Evolutionary conservation across 2,329 filamentous ascomycete species (phyloP).

Genomic region (Ophiosphaerella herpotricha): DNA sequence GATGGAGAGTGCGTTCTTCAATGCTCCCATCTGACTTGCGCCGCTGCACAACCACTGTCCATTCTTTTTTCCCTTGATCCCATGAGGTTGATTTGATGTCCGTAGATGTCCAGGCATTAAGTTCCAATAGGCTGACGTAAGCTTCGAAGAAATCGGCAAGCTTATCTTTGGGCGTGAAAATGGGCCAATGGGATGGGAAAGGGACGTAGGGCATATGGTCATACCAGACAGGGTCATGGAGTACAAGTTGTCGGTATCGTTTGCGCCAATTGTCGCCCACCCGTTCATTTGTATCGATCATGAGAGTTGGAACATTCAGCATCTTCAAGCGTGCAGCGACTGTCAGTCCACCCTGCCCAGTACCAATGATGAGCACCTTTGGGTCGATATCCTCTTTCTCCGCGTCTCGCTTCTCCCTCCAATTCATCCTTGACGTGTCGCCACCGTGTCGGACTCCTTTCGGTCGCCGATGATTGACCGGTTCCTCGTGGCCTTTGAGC

Average conservation of each 20-base stretch:
- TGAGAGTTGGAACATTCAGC: slow-evolving; percentile 48
- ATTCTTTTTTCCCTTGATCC: slow-evolving; percentile 43
- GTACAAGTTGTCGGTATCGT: slow-evolving; percentile 52
- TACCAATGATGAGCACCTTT: slow-evolving; percentile 41
- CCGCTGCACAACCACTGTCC: slow-evolving; percentile 44
- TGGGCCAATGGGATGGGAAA: slow-evolving; percentile 39
- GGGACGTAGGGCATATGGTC: slow-evolving; percentile 46
- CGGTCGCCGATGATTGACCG: slow-evolving; percentile 24
- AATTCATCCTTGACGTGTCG: slow-evolving; percentile 35
- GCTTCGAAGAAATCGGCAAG: slow-evolving; percentile 46
- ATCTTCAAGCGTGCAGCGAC: slow-evolving; percentile 51
- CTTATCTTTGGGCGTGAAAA: slow-evolving; percentile 41
- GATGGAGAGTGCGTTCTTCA: slow-evolving; percentile 31
- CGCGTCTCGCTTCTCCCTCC: slow-evolving; percentile 36
- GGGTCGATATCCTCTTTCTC: slow-evolving; percentile 33
- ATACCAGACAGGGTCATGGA: slow-evolving; percentile 48
- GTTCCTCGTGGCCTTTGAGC: slow-evolving; percentile 44
- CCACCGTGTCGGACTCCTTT: slow-evolving; percentile 37
- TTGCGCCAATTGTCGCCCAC: slow-evolving; percentile 55
- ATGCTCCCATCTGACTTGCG: slow-evolving; percentile 23
- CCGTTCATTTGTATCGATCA: slow-evolving; percentile 50
- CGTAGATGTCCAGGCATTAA: slow-evolving; percentile 49
- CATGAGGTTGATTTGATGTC: slow-evolving; percentile 45
- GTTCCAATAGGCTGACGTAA: slow-evolving; percentile 43
- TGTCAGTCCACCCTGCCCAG: slow-evolving; percentile 52